Conservation (phyloP, 306 rosid species). For the Herpetospermum pedunculosum region DNA sequence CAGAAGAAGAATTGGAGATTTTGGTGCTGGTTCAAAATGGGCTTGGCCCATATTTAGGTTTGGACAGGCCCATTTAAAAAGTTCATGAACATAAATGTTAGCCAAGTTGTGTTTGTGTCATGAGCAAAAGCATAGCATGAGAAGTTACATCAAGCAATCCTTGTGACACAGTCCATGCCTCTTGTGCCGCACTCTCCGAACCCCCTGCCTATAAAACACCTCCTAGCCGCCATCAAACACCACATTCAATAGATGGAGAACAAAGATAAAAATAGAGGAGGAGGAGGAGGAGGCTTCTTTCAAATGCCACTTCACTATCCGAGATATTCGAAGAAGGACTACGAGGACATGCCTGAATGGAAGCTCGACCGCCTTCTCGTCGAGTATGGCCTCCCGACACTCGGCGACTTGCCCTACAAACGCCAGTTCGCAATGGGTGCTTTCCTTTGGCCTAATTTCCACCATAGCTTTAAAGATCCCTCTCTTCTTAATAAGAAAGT, state of each 20-base stretch:
- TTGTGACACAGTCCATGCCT: not conserved
- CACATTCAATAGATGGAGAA: constrained; percentile 20
- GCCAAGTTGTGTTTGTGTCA: not conserved
- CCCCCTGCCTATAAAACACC: not conserved
- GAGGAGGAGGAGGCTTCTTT: constrained; percentile 21
- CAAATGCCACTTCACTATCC: constrained; percentile 84
- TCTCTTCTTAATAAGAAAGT: not conserved
- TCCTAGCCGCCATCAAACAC: not conserved
- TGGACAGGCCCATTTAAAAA: not conserved
- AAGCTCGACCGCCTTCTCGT: constrained; percentile 50
- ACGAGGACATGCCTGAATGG: constrained; percentile 70
- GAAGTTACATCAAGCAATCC: constrained; percentile 5
- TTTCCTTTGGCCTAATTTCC: constrained; percentile 51
- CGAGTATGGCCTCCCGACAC: constrained; percentile 55
- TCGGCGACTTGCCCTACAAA: constrained; percentile 60
- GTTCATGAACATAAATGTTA: not conserved
- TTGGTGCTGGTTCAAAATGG: not conserved
- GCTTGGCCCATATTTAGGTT: not conserved
- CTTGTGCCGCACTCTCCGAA: not conserved
- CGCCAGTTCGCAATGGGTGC: constrained; percentile 69
- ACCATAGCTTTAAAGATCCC: not conserved
- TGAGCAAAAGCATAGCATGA: not conserved
- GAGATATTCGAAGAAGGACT: constrained; percentile 56
- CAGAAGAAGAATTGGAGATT: not conserved
- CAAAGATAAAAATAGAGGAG: constrained; percentile 12